Base-by-base conservation (phyloP, 1,284 basidiomycete species). In the Porogramme epimiltina region DNA sequence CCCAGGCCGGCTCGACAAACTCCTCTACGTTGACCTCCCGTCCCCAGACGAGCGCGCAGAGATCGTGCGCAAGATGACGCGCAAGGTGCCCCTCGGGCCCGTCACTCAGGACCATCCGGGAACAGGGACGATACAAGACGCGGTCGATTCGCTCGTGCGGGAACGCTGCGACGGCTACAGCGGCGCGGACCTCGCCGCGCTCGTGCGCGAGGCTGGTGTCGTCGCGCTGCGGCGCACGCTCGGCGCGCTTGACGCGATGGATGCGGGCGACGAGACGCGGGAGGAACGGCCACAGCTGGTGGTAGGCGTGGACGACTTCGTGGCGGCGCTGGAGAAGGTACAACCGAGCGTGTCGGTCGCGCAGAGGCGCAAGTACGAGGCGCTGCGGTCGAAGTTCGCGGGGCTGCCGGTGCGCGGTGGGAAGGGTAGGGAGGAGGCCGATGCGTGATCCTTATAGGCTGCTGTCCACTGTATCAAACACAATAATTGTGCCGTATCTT, bases 1-100 rank as follows among this genome's bases (percentile, higher is more conserved):
- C 16, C 96, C 96, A 0, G 96, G 96, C 0, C 84, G 96, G 2
- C 81, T 99, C 13, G 96, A 99, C 76, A 98, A 98, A 71, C 80
- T 98, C 6, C 81, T 99, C 24, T 99, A 98, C 66, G 95, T 99
- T 61, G 96, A 98, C 68, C 77, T 98, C 1, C 96, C 96, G 1
- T 75, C 78, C 0, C 60, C 87, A 0, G 68, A 76, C 13, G 96
- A 98, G 71, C 83, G 96, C 11, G 81, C 82, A 5, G 95, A 98
- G 69, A 96, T 99, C 56, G 74, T 92, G 45, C 78, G 84, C 43
- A 94, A 93, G 18, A 60, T 90, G 62, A 81, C 84, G 13, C 79
- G 84, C 45, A 82, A 82, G 56, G 86, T 95, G 0, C 95, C 94
- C 0, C 70, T 97, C 26, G 79, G 72, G 0, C 18, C 31, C 8